Evolutionary conservation across 176 grass and related monocot genomes (phyloP), one percentile per base, ranked within the genome.

Genomic region (Otatea glauca): DNA sequence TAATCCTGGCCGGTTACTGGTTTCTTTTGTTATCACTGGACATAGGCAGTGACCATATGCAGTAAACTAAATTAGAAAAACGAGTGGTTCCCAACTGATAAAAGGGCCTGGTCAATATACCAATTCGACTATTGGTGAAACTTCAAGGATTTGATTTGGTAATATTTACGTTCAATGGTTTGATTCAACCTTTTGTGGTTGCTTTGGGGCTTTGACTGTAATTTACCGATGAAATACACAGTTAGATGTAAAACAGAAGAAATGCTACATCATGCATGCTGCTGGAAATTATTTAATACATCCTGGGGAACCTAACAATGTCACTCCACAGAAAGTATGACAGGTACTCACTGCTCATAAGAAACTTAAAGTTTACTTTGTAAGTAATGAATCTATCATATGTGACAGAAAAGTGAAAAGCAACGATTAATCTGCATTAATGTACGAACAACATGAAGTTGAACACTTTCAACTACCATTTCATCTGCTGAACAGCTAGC

Each of bases 401-500:
- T 49, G 17, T 49, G 17, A 32, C 15, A 56, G 48, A 29, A 59
- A 65, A 15, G n/a, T 53, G 38, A 48, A 67, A 70, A 21, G 61
- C 70, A 80, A 69, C 56, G 65, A 37, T 5, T 21, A 51, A 59
- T 62, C 63, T 72, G 13, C 9, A 29, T 62, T 59, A 71, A 53
- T 17, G 29, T 77, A 10, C 14, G 25, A 58, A 39, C 73, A 84
- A 43, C 10, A 63, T 73, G 20, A 53, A 77, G 61, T 20, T 23
- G 68, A 29, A 42, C 8, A 55, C 15, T 62, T 49, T n/a, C 20
- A 76, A 76, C 32, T 83, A 96, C 94, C 88, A 92, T 90, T 65
- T 92, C 85, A 70, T 92, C 16, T 37, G 63, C 75, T 72, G 85
- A 84, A 90, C 93, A 95, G 32, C 83, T 88, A 73, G 85, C 84